These are phyloP conservation scores for Plasmopara muralis DNA, from an alignment of 352 stramenopile species.

Conservation along the genomic window DNA sequence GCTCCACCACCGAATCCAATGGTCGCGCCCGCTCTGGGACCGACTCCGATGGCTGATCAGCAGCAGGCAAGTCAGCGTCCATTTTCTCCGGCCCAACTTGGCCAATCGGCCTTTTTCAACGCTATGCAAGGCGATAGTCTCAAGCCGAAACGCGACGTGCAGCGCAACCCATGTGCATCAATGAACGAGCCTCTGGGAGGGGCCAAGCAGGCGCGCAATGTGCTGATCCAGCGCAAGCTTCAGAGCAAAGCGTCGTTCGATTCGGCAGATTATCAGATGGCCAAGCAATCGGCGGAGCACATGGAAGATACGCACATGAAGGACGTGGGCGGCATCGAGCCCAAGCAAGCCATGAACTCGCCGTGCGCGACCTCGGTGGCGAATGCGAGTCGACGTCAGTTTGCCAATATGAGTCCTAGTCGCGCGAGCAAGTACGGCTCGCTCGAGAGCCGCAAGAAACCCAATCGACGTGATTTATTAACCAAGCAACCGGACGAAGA, in stretches of 20 bases:
- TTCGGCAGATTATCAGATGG: conserved; percentile 72
- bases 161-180: conserved; percentile 6
- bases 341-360: conserved; percentile 30
- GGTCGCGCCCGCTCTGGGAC: background rate
- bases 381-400: conserved; percentile 12
- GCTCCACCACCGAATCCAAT: conserved; percentile 6
- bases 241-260: conserved; percentile 66
- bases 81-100: conserved; percentile 25
- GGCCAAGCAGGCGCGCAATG: conserved; percentile 46
- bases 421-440: conserved; percentile 43
- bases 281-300: conserved; percentile 8
- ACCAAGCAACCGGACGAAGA: conserved; percentile 20
- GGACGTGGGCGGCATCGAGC: conserved; percentile 10
- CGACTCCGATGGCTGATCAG: conserved; percentile 12
- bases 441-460: conserved; percentile 25
- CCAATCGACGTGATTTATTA: conserved; percentile 29
- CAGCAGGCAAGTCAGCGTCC: background rate
- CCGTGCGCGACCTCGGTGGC: conserved; percentile 31
- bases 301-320: conserved; percentile 30
- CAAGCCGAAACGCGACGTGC: conserved; percentile 20
- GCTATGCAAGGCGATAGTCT: conserved; percentile 23
- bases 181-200: conserved; percentile 21
- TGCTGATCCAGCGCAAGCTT: conserved; percentile 68
- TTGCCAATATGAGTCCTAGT: conserved; percentile 55
- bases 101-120: conserved; percentile 36